A percentile compares a stretch with the other conserved stretches of the same genome.
Evolutionary conservation across 225 moss, liverwort and hornwort genomes (phyloP).

Genomic region (Straminergon stramineum): DNA sequence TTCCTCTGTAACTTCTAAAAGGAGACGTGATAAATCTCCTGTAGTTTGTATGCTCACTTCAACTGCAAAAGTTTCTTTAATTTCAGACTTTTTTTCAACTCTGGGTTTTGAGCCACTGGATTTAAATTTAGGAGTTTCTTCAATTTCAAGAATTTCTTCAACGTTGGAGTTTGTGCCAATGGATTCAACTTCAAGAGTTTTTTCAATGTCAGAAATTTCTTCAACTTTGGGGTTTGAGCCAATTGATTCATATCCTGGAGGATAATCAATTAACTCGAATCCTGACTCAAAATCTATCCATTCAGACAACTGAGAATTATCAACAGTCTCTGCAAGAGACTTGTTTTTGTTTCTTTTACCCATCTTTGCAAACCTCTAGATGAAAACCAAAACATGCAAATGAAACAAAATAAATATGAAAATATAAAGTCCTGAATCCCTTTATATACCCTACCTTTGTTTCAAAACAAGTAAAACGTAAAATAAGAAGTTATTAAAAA

Average conservation of each 20-base stretch:
- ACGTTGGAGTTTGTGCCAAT: fast-evolving
- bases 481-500: neutral
- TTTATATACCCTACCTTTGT: neutral
- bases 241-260: neutral
- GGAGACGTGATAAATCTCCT: fast-evolving
- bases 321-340: too few relatives aligned
- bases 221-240: neutral
- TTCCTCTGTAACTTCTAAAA: neutral
- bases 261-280: neutral
- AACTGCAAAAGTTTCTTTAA: neutral
- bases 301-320: neutral
- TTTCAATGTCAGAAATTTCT: neutral
- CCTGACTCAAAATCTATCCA: too few relatives aligned
- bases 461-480: neutral
- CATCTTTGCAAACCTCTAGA: neutral
- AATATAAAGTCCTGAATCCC: neutral
- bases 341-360: neutral
- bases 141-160: neutral
- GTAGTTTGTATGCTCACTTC: too few relatives aligned
- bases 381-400: neutral
- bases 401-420: neutral
- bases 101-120: fast-evolving
- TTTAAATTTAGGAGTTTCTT: too few relatives aligned
- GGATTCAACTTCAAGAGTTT: neutral
- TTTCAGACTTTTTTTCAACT: neutral